A percentile compares a stretch with the other conserved stretches of the same genome.
Conservation (phyloP, 208 protist species). For the Acanthamoeba culbertsoni region DNA sequence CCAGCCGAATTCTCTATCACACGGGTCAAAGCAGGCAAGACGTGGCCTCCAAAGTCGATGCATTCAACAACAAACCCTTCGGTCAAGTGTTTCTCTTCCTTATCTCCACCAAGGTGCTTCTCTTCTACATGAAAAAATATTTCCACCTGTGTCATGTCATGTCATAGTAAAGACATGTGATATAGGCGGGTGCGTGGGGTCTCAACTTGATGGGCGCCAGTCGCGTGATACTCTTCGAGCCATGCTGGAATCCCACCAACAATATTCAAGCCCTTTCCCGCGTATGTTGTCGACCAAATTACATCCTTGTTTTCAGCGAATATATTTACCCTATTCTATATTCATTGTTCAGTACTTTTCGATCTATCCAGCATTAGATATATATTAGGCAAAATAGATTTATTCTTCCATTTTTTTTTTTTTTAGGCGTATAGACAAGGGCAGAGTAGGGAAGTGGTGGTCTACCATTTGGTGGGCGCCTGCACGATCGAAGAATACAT, state of each 20-base stretch:
- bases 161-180: no score
- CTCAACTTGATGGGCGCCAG: slow-evolving; percentile 9
- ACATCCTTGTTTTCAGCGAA: no score
- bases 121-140: neutral
- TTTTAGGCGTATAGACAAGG: neutral
- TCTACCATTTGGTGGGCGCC: neutral
- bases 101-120: neutral
- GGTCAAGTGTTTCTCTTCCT: neutral
- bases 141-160: neutral
- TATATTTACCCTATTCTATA: no score
- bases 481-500: neutral
- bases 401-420: no score
- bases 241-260: neutral
- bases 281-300: no score
- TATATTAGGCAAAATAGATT: no score
- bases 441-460: neutral
- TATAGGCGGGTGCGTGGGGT: neutral
- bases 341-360: neutral
- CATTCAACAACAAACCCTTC: neutral
- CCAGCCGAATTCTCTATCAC: neutral
- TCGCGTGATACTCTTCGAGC: slow-evolving; percentile 12
- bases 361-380: no score
- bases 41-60: neutral
- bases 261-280: slow-evolving; percentile 3
- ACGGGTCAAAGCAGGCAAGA: neutral